Percentiles rank a stretch among this genome's conserved stretches.
Evolutionary conservation across 371 early-diverging fungal genomes (phyloP).

Genomic region (Lichtheimia corymbifera): DNA sequence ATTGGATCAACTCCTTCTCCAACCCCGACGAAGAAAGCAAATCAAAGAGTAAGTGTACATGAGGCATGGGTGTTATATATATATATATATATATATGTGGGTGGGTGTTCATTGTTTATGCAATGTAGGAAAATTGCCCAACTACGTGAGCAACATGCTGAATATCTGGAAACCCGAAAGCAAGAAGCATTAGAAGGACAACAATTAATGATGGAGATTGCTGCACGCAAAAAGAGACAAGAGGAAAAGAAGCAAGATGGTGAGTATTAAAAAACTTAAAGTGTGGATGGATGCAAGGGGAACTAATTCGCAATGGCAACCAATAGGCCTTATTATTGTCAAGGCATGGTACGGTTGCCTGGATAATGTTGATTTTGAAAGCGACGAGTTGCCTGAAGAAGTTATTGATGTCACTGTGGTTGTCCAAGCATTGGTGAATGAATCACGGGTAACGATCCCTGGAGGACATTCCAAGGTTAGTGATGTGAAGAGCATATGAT

Average conservation of each 20-base stretch:
- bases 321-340: slow-evolving; percentile 79
- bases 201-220: slow-evolving; percentile 68
- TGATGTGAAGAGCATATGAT: background rate
- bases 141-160: slow-evolving; percentile 77
- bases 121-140: slow-evolving; percentile 66
- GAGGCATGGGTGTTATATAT: background rate
- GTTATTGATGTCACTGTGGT: slow-evolving; percentile 86
- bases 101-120: background rate
- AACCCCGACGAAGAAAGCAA: slow-evolving; percentile 66
- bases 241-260: slow-evolving; percentile 70
- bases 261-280: slow-evolving; percentile 8
- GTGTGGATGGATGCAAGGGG: too few relatives aligned
- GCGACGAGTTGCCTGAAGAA: slow-evolving; percentile 25
- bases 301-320: background rate
- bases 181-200: slow-evolving; percentile 81
- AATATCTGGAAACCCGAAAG: slow-evolving; percentile 69
- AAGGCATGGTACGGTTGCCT: slow-evolving; percentile 85
- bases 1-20: slow-evolving; percentile 68
- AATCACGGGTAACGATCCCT: slow-evolving; percentile 85
- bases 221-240: slow-evolving; percentile 64
- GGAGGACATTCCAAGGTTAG: slow-evolving; percentile 85
- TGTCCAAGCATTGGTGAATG: slow-evolving; percentile 81
- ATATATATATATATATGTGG: too few relatives aligned
- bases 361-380: slow-evolving; percentile 27
- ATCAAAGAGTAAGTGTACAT: slow-evolving; percentile 56